A percentile compares a stretch with the other conserved stretches of the same genome.
Evolutionary conservation across 1,139 yeast species (phyloP).

Genomic region (Saccharomycopsis crataegensis): DNA sequence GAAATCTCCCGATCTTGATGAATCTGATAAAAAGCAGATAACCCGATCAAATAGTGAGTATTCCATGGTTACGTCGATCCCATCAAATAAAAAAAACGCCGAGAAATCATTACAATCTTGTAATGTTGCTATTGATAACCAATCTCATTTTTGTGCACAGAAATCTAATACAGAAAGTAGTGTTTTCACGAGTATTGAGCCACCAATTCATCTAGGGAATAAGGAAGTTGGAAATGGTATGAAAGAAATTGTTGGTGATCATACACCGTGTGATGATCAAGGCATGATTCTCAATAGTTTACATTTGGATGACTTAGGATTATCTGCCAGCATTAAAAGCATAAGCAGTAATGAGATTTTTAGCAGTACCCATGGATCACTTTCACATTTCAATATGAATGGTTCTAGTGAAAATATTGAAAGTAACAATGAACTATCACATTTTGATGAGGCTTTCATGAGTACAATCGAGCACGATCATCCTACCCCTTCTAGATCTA

Average conservation of each 20-base stretch:
- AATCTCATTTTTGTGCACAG: neutral
- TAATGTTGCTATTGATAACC: neutral
- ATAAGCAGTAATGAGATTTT: conserved; percentile 20
- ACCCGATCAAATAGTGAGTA: neutral
- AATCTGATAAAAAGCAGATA: too few species aligned
- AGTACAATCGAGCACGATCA: too few species aligned
- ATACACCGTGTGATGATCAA: neutral
- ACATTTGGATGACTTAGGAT: conserved; percentile 21
- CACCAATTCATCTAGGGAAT: conserved; percentile 13
- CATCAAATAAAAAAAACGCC: neutral
- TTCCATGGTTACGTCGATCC: conserved; percentile 2
- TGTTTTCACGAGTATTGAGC: conserved; percentile 22
- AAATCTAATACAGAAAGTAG: conserved; percentile 23
- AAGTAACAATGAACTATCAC: too few species aligned
- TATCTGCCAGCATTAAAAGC: conserved; percentile 20
- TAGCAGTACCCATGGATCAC: conserved; percentile 24
- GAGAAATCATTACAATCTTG: too few species aligned
- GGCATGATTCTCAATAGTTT: conserved; percentile 15
- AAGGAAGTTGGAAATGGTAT: conserved; percentile 18
- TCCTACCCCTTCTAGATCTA: too few species aligned
- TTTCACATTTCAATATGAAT: conserved; percentile 20
- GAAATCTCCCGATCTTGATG: too few species aligned
- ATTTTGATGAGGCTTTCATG: too few species aligned
- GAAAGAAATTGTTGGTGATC: conserved; percentile 8
- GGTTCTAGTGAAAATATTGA: neutral